Evolutionary conservation across 768 basidiomycete species (phyloP).

Genomic region (Rhizopogon vinicolor): DNA sequence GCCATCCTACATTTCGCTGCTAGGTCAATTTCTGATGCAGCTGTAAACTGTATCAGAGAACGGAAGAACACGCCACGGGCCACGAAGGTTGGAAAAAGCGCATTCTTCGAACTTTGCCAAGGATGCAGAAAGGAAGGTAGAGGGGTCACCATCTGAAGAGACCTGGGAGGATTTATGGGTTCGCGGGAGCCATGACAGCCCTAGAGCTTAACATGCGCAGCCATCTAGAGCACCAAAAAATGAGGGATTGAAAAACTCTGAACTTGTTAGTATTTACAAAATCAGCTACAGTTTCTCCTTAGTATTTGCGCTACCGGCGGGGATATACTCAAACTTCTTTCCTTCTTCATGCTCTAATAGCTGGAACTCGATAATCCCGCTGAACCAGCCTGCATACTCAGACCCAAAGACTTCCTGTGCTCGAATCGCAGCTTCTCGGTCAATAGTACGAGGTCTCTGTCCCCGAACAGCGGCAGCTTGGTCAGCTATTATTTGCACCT

Average conservation of each 20-base stretch:
- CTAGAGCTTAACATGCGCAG: background rate
- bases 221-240: conserved; percentile 7
- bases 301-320: background rate
- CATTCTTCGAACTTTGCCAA: too few species aligned
- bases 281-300: background rate
- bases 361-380: conserved; percentile 32
- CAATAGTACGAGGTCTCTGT: background rate
- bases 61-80: too few species aligned
- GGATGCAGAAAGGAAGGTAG: too few species aligned
- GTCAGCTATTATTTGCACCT: conserved; percentile 25
- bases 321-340: conserved; percentile 7
- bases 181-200: background rate
- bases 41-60: too few species aligned
- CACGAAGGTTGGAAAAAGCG: too few species aligned
- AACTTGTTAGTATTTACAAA: background rate
- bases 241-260: background rate
- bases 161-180: too few species aligned
- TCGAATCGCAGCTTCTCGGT: conserved; percentile 21
- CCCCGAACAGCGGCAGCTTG: conserved; percentile 21
- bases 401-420: conserved; percentile 23
- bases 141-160: too few species aligned
- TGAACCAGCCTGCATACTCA: conserved; percentile 32
- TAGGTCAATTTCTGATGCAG: too few species aligned
- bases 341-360: conserved; percentile 33
- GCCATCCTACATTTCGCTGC: too few species aligned